Base-by-base conservation (phyloP, 345 rosid genomes). In the Carallia brachiata region DNA sequence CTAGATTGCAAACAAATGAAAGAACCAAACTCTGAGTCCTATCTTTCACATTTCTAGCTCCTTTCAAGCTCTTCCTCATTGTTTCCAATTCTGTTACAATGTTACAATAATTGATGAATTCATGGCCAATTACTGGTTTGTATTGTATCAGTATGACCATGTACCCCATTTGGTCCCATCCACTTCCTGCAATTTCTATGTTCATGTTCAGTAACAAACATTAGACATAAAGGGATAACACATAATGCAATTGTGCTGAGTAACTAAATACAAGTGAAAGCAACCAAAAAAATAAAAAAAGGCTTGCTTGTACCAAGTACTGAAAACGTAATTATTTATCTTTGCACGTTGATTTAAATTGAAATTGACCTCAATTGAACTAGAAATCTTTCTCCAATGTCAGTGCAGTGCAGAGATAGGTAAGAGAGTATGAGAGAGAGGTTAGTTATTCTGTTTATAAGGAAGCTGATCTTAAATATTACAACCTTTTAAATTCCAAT, bases 401-500 rank as follows among this genome's bases (percentile, higher is more conserved):
- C n/a, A 44, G n/a, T 36, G 13, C 5, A 37, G 8, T 15, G 16
- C 12, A n/a, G 9, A 57, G 12, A 17, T 18, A 30, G 23, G 23
- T 23, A n/a, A 6, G 27, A 37, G 17, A 19, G 13, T 6, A 10
- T 6, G 44, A 39, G 15, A 40, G 4, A 40, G 50, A 12, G 13
- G 55, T n/a, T 37, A 6, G 2, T 12, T 5, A 23, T 27, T 61
- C 48, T 55, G 65, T 37, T 65, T 64, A 28, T n/a, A 4, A 63
- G 36, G 16, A 30, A 66, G 62, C 62, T 66, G 34, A 39, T 71
- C 58, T 70, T 61, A 63, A 54, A 56, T 27, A 23, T 62, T 54
- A 28, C 63, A 71, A 55, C 40, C 7, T 28, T 68, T 48, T 32
- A 31, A 9, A 58, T 70, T 68, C 72, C 77, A 73, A 73, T 73